Evolutionary conservation across 2,329 filamentous ascomycete species (phyloP).

Genomic region (Pseudogymnoascus sp.): DNA sequence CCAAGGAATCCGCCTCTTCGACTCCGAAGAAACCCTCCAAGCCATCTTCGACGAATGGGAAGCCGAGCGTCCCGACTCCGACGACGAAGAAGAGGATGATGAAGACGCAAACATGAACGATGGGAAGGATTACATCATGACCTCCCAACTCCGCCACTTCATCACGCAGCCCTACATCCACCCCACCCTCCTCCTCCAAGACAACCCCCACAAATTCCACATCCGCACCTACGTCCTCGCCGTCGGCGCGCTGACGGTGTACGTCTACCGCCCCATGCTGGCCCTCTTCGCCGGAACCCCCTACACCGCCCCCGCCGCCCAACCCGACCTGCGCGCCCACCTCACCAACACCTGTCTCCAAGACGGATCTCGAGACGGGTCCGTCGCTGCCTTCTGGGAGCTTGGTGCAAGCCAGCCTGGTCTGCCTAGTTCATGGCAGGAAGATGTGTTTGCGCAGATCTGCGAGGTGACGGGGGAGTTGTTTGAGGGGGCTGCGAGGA

Average conservation of each 20-base stretch:
- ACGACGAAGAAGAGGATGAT: conserved; percentile 52
- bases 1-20: conserved; percentile 86
- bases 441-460: conserved; percentile 65
- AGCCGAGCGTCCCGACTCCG: conserved; percentile 54
- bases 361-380: conserved; percentile 48
- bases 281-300: conserved; percentile 76
- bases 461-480: conserved; percentile 63
- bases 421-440: conserved; percentile 40
- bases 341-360: conserved; percentile 96
- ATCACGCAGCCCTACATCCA: conserved; percentile 93
- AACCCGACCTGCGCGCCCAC: conserved; percentile 59
- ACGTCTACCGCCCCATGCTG: conserved; percentile 85
- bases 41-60: conserved; percentile 91
- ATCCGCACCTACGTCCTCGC: conserved; percentile 87
- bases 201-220: conserved; percentile 76
- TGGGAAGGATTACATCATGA: conserved; percentile 55
- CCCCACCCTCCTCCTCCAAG: conserved; percentile 66
- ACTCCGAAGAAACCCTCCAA: conserved; percentile 73
- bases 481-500: conserved; percentile 78
- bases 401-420: conserved; percentile 34
- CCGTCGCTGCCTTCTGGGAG: conserved; percentile 68
- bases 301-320: conserved; percentile 54
- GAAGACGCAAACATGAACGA: conserved; percentile 29
- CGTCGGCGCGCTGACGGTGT: conserved; percentile 67
- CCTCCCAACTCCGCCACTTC: conserved; percentile 91